Conservation (phyloP, 2,329 filamentous ascomycete species). For the Cercospora nicotianae region DNA sequence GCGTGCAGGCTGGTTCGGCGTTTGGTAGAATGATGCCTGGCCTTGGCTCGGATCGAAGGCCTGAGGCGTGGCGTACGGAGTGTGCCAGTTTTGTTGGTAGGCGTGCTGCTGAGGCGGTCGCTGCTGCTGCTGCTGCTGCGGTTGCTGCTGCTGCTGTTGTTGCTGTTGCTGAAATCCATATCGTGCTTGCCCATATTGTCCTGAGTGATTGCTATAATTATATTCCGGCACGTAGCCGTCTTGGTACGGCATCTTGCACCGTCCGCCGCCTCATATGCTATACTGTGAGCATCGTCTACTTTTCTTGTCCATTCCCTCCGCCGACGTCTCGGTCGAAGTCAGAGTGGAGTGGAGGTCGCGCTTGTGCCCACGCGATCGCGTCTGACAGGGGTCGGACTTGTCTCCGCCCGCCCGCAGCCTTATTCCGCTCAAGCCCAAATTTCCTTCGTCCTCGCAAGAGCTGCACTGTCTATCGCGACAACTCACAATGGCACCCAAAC, state of each 20-base stretch:
- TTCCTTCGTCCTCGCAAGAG: conserved; percentile 1
- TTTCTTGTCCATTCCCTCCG: not conserved
- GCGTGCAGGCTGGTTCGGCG: conserved; percentile 11
- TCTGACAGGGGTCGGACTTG: conserved; percentile 9
- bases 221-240: conserved; percentile 19
- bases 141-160: conserved; percentile 6
- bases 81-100: conserved; percentile 10
- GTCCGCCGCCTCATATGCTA: not conserved
- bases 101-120: conserved; percentile 9
- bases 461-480: not conserved
- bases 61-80: conserved; percentile 22
- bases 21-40: conserved; percentile 22
- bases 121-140: conserved; percentile 10
- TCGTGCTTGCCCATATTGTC: conserved; percentile 15
- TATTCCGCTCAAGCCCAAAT: not conserved
- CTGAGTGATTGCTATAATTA: conserved; percentile 7
- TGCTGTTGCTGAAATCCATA: conserved; percentile 8
- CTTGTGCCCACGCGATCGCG: conserved; percentile 7
- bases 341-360: conserved; percentile 12
- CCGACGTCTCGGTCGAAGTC: not conserved
- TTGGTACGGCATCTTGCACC: conserved; percentile 23
- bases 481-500: conserved; percentile 21
- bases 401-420: conserved; percentile 1
- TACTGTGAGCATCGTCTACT: not conserved
- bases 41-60: conserved; percentile 22